Evolutionary conservation across 2,329 filamentous ascomycete species (phyloP), one percentile per base, ranked within the genome.

Genomic region (Trichoderma atrobrunneum): DNA sequence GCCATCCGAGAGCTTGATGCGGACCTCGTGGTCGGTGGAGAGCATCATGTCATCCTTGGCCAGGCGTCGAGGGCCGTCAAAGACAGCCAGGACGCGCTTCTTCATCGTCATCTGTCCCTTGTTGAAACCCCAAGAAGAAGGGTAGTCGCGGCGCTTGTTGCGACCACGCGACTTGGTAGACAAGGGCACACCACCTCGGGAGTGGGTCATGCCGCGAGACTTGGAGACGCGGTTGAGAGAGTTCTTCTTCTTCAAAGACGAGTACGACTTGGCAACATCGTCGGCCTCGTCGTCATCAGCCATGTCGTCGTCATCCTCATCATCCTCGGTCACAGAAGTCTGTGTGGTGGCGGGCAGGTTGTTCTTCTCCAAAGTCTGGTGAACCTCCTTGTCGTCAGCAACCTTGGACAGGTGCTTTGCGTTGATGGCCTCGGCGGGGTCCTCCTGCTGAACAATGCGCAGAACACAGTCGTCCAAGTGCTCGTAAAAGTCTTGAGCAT

Each of bases 41-140:
- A 99, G 90, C 94, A 98, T 97, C 94, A 98, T 96, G 83, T 99
- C 96, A 80, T 99, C 96, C 85, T 98, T 98, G 88, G 93, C 96
- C 64, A 99, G 87, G 56, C 95, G 91, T 68, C 95, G 90, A 18
- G 88, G 88, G 0, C 96, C 96, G 79, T 98, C 94, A 78, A 97
- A 99, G 24, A 97, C 93, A 75, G 94, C 94, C 78, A 98, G 87
- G 70, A 98, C 94, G 32, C 96, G 93, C 89, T 98, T 98, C 89
- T 97, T 98, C 90, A 97, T 97, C 79, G 93, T 97, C 93, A 98
- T 97, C 85, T 96, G 94, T 78, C 93, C 92, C 78, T 93, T 91
- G 74, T 95, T 89, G 78, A 95, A 96, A 67, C 96, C 95, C 96
- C 96, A 99, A 2, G 93, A 95, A 0, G 93, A 90, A 14, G 96